A percentile compares a stretch with the other conserved stretches of the same genome.
Conservation (phyloP, 257 asterid species). For the Lycium ferocissimum region DNA sequence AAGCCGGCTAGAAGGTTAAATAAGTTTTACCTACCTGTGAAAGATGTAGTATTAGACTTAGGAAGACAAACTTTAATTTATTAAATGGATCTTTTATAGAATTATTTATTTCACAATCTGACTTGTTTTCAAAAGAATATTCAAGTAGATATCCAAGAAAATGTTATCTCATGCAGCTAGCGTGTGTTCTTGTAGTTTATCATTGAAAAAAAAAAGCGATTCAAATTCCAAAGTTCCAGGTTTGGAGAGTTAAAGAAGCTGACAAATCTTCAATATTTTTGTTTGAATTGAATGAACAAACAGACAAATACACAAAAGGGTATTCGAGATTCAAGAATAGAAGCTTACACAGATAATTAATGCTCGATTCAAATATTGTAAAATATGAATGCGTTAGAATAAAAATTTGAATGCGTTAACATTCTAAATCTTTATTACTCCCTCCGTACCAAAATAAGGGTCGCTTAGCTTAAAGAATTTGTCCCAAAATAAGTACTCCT, state of each 20-base stretch:
- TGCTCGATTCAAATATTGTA: background rate
- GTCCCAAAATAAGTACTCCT: too few species aligned
- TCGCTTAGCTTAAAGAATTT: too few species aligned
- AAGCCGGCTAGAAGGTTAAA: background rate
- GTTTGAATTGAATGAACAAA: conserved; percentile 36
- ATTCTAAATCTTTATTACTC: too few species aligned
- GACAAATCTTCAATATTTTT: conserved; percentile 40
- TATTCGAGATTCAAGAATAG: conserved; percentile 58
- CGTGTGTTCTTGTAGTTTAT: conserved; percentile 23
- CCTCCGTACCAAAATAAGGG: too few species aligned
- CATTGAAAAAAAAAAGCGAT: conserved; percentile 43
- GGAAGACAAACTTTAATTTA: background rate
- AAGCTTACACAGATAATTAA: conserved; percentile 33
- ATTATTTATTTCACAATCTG: background rate
- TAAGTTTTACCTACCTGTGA: background rate
- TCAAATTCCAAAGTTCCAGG: conserved; percentile 62
- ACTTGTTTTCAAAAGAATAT: background rate
- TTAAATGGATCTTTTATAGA: background rate
- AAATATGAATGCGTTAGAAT: too few species aligned
- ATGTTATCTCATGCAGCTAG: background rate
- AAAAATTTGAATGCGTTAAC: too few species aligned
- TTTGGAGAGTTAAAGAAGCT: conserved; percentile 63
- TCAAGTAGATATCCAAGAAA: background rate
- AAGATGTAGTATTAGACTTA: background rate
- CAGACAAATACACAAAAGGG: conserved; percentile 23